Percentiles rank a stretch among this genome's conserved stretches.
These are phyloP conservation scores for Candida quercuum DNA, from an alignment of 805 yeast species.

Conservation along the genomic window DNA sequence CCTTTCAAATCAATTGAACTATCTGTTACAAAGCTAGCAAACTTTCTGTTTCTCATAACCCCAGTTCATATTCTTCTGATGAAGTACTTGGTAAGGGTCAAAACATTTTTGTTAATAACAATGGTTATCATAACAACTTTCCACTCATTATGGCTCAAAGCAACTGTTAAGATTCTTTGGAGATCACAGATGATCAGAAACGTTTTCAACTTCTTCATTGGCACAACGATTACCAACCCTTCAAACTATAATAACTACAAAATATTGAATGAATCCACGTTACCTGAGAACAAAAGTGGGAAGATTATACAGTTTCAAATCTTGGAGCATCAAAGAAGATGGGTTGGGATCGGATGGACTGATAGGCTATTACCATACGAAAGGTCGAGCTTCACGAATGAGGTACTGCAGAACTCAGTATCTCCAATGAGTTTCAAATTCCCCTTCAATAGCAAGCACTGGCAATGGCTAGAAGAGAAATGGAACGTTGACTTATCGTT, in stretches of 20 bases:
- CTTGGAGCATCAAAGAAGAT: constrained; percentile 53
- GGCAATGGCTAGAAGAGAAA: constrained; percentile 53
- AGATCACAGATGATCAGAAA: constrained; percentile 37
- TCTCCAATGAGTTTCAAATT: constrained; percentile 36
- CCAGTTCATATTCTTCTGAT: constrained; percentile 34
- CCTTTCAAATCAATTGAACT: constrained; percentile 18
- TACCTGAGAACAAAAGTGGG: constrained; percentile 37
- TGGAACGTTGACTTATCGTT: constrained; percentile 44
- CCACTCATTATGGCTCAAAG: constrained; percentile 42
- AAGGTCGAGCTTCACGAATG: constrained; percentile 42
- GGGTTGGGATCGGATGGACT: constrained; percentile 61
- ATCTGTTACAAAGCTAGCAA: constrained; percentile 27
- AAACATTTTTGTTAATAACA: constrained; percentile 28
- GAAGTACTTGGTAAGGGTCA: constrained; percentile 30
- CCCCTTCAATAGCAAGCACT: constrained; percentile 39
- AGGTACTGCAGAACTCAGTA: constrained; percentile 26
- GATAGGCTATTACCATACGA: constrained; percentile 46
- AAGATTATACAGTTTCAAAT: constrained; percentile 46
- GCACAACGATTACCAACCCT: constrained; percentile 17
- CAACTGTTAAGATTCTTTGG: constrained; percentile 40
- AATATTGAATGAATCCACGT: constrained; percentile 31
- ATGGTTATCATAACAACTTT: constrained; percentile 34
- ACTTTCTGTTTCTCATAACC: constrained; percentile 29
- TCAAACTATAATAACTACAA: constrained; percentile 24
- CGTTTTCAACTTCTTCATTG: constrained; percentile 33